Evolutionary conservation across 176 grass and related monocot species (phyloP).

Genomic region (Poa pratensis): DNA sequence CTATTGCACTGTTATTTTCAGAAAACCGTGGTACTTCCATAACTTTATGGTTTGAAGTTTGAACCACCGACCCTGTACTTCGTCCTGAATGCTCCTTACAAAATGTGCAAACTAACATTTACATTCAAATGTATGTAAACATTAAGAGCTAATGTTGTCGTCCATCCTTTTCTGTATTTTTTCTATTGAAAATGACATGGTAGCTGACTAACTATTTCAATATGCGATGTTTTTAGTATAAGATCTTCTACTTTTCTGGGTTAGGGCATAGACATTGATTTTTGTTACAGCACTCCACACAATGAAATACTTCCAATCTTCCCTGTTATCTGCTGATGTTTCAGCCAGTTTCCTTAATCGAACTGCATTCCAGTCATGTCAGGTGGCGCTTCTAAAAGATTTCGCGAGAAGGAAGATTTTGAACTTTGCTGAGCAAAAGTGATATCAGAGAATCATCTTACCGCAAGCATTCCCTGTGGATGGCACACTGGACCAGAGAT

Average conservation of each 20-base stretch:
- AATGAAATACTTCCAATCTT: not conserved
- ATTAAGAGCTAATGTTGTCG: not conserved
- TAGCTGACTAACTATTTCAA: constrained; percentile 9
- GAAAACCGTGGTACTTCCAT: not conserved
- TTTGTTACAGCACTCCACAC: not conserved
- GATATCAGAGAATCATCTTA: constrained; percentile 43
- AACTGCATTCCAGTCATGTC: constrained; percentile 49
- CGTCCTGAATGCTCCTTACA: not conserved
- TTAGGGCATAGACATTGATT: not conserved
- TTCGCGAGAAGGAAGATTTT: constrained; percentile 46
- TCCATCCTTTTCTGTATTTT: not conserved
- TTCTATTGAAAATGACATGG: not conserved
- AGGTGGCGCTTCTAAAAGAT: constrained; percentile 44
- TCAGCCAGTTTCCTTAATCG: constrained; percentile 3
- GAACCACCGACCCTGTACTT: not conserved
- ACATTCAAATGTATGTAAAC: not conserved
- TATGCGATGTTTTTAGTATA: not conserved
- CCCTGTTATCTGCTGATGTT: constrained; percentile 20
- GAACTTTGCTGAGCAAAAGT: constrained; percentile 51
- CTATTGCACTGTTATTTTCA: not conserved
- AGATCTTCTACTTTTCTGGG: not conserved
- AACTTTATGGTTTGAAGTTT: constrained; percentile 10
- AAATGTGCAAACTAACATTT: constrained; percentile 11
- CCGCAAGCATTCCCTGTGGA: constrained; percentile 62
- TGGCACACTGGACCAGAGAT: constrained; percentile 59